Evolutionary conservation across 2,329 filamentous ascomycete species (phyloP).

Genomic region (Arthrobotrys pseudoclavata): DNA sequence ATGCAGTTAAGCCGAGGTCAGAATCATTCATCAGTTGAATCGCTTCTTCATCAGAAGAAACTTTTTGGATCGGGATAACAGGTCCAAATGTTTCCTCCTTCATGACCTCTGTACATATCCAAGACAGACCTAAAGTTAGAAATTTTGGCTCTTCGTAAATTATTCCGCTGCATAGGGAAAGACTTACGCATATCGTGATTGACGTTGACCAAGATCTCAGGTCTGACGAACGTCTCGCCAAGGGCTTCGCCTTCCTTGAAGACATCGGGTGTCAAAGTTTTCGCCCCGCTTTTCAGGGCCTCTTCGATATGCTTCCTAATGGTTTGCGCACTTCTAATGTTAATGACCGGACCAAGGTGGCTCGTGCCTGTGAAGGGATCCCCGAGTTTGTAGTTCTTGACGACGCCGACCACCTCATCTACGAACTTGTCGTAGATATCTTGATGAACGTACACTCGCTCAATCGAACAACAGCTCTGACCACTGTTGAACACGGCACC

Average conservation of each 20-base stretch:
- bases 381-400: slow-evolving; percentile 75
- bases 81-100: slow-evolving; percentile 95
- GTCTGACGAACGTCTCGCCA: slow-evolving; percentile 76
- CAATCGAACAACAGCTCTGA: slow-evolving; percentile 95
- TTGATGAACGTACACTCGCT: slow-evolving; percentile 90
- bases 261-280: slow-evolving; percentile 80
- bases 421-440: slow-evolving; percentile 87
- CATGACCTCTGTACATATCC: slow-evolving; percentile 80
- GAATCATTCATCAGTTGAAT: slow-evolving; percentile 92
- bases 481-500: slow-evolving; percentile 98
- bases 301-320: slow-evolving; percentile 86
- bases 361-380: slow-evolving; percentile 79
- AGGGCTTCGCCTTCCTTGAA: slow-evolving; percentile 62
- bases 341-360: slow-evolving; percentile 83
- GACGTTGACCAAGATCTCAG: slow-evolving; percentile 83
- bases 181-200: slow-evolving; percentile 71
- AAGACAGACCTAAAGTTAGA: slow-evolving; percentile 14
- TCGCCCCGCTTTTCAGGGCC: slow-evolving; percentile 84
- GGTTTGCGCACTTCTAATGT: slow-evolving; percentile 71
- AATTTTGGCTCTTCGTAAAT: too few relatives aligned
- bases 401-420: slow-evolving; percentile 81
- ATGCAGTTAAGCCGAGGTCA: slow-evolving; percentile 93
- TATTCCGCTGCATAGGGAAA: neutral
- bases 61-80: slow-evolving; percentile 89
- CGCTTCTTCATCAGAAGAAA: slow-evolving; percentile 83